Evolutionary conservation across 352 stramenopile species (phyloP), one percentile per base, ranked within the genome.

Genomic region (Globisporangium takayamanum): DNA sequence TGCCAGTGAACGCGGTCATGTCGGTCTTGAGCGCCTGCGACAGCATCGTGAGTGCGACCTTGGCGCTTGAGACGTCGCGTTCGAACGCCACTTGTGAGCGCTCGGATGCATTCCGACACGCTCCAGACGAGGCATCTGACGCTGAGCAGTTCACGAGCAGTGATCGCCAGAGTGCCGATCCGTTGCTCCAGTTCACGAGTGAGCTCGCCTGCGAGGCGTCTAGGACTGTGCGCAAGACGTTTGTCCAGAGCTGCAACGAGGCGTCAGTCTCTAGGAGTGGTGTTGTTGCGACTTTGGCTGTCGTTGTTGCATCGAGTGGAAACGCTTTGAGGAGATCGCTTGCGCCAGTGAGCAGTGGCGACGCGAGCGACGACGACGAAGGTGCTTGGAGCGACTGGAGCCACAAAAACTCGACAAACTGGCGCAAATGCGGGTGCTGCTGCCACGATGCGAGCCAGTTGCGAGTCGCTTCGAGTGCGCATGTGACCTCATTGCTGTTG

Each of bases 361-460:
- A 60, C 20, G n/a, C 42, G 2, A 59, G 12, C 5, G 44, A 41
- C 5, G 55, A 70, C 3, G 61, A 68, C 0, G 53, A 30, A 1
- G 44, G 45, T 3, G 56, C 46, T 1, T 61, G 47, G 0, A 60
- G 26, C 2, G 53, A 14, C 30, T 70, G 69, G 33, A 55, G 69
- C 79, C 77, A 89, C 22, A 82, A 61, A 30, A 72, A 66, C 56
- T 89, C 77, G 8, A 85, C 66, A 46, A 85, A 78, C 53, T 77
- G 62, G 11, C 62, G 60, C 54, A 78, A 66, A 28, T 53, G 63
- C 7, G 79, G 79, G 22, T 87, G 76, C 18, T 64, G 70, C 11
- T 74, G 64, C 71, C 76, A 87, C 6, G 79, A 87, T 14, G 66
- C 37, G 3, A 89, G 14, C 79, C 79, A 89, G 50, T 87, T 70